phyloP scores from a whole-genome alignment of 2,329 filamentous ascomycete species.

The Penicillium sp. region DNA sequence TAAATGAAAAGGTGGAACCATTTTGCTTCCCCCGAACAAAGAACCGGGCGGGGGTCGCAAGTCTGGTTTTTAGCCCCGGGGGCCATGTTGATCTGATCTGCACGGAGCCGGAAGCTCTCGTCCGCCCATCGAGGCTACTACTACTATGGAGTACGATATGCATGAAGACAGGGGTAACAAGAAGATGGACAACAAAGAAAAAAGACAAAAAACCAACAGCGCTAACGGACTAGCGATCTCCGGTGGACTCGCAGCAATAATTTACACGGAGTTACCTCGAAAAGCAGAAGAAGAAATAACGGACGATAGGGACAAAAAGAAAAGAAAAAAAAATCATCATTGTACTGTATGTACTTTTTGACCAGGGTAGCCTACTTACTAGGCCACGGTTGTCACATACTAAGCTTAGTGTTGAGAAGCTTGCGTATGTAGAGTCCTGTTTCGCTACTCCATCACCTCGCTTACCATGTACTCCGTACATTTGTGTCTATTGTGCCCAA shows the following conservation, averaged over 20 bases:
- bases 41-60: constrained; percentile 12
- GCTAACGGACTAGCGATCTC: neutral
- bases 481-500: neutral
- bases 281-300: neutral
- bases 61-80: constrained; percentile 17
- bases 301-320: neutral
- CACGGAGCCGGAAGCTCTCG: constrained; percentile 31
- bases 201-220: neutral
- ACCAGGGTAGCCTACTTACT: neutral
- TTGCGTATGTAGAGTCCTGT: neutral
- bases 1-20: constrained; percentile 15
- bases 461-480: neutral
- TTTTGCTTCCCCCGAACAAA: constrained; percentile 3
- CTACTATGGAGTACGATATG: neutral
- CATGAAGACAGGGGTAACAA: neutral
- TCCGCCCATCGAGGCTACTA: constrained; percentile 15
- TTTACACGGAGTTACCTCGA: neutral
- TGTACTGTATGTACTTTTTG: neutral
- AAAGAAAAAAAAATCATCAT: neutral
- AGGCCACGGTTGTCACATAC: neutral
- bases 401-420: neutral
- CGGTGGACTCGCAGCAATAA: constrained; percentile 2
- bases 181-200: constrained; percentile 14
- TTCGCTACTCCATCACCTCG: neutral
- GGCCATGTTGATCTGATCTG: constrained; percentile 35